Conservation (phyloP, 148 eudicot genomes). For the Silene latifolia region DNA sequence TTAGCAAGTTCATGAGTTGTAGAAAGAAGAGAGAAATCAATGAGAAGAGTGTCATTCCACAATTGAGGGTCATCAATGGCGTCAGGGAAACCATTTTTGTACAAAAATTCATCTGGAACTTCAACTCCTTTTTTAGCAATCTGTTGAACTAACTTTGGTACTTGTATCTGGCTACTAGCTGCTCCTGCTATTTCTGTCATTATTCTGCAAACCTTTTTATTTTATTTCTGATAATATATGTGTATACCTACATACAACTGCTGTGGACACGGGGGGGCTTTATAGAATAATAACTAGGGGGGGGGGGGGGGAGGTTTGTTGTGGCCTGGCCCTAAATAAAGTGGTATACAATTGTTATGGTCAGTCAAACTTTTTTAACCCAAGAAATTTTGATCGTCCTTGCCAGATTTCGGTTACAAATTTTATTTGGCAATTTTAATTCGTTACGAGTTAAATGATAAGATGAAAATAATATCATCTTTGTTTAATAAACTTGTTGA, state of each 20-base stretch:
- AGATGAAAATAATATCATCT: too few species aligned
- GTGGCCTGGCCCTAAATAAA: too few species aligned
- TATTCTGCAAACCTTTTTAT: background rate
- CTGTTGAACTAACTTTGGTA: slow-evolving; percentile 6
- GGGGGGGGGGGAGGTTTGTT: too few species aligned
- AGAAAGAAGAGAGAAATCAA: slow-evolving; percentile 13
- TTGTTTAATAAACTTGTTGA: too few species aligned
- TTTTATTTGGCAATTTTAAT: too few species aligned
- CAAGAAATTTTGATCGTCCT: too few species aligned
- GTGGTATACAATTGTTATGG: too few species aligned
- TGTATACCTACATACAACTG: background rate
- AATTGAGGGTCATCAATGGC: slow-evolving; percentile 8
- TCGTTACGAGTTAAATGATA: too few species aligned
- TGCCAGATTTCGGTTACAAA: too few species aligned
- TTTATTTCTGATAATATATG: background rate
- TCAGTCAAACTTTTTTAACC: too few species aligned
- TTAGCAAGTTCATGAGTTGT: slow-evolving; percentile 12
- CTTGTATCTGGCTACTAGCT: background rate
- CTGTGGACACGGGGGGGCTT: background rate
- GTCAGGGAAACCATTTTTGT: slow-evolving; percentile 18
- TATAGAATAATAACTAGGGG: background rate
- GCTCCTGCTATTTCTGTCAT: background rate
- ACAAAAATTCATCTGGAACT: slow-evolving; percentile 12
- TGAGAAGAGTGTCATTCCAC: slow-evolving; percentile 15
- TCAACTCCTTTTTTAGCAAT: slow-evolving; percentile 4